Evolutionary conservation across 768 basidiomycete genomes (phyloP).

Genomic region (Mycena filopes): DNA sequence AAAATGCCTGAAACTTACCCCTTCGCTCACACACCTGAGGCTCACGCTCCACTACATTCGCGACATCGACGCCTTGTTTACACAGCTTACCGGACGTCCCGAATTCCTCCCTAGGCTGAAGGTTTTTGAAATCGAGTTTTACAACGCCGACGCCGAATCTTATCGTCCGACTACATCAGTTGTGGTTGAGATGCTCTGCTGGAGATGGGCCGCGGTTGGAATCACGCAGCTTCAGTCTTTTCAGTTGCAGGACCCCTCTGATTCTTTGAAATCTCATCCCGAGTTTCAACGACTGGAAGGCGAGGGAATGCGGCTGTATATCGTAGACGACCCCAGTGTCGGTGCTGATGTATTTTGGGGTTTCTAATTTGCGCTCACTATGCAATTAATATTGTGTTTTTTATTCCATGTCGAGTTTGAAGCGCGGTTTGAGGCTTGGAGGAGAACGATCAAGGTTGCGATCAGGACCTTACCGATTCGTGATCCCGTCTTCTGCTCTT

Average conservation of each 20-base stretch:
- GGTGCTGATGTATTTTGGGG: neutral
- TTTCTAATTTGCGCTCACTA: neutral
- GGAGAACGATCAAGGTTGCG: no score
- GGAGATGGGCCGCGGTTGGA: conserved; percentile 7
- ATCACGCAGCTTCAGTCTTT: conserved; percentile 6
- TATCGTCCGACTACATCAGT: neutral
- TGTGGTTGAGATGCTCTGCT: neutral
- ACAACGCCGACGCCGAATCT: neutral
- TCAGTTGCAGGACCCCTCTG: neutral
- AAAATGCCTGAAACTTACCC: no score
- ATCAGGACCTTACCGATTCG: no score
- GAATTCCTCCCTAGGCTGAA: conserved; percentile 10
- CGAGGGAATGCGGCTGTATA: conserved; percentile 6
- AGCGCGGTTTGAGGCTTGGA: no score
- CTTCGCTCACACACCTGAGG: no score
- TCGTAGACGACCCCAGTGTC: neutral
- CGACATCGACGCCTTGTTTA: neutral
- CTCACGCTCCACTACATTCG: no score
- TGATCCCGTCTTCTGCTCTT: no score
- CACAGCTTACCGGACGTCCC: neutral
- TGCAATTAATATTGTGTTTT: neutral
- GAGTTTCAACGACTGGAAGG: neutral
- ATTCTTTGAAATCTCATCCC: neutral
- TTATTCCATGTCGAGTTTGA: no score
- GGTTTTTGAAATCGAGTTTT: neutral